phyloP scores from a whole-genome alignment of 176 grass and related monocot genomes.

The Ananas comosus region DNA sequence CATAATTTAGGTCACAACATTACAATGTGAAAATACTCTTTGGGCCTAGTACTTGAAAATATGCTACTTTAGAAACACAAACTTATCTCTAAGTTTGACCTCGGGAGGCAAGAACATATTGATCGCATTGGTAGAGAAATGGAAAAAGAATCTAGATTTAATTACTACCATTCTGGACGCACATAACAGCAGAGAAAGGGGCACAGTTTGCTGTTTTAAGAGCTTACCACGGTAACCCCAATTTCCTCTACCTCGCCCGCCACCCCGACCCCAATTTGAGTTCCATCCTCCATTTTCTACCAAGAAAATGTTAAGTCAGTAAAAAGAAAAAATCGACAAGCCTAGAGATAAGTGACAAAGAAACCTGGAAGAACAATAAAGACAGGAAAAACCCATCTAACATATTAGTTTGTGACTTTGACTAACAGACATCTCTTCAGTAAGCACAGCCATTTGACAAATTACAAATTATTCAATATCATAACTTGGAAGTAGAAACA shows the following conservation, averaged over 20 bases:
- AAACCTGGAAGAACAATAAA: neutral
- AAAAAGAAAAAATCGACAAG: neutral
- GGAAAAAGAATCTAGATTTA: too few relatives aligned
- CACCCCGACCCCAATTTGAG: constrained; percentile 50
- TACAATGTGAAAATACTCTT: too few relatives aligned
- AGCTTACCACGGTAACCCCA: constrained; percentile 62
- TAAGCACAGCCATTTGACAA: neutral
- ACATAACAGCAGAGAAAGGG: neutral
- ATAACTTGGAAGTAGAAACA: constrained; percentile 50
- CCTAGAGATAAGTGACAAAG: neutral
- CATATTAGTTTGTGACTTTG: neutral
- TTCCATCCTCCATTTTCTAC: constrained; percentile 82
- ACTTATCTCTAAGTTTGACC: too few relatives aligned
- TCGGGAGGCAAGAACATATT: too few relatives aligned
- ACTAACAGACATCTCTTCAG: neutral
- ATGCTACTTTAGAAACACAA: too few relatives aligned
- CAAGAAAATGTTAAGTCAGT: constrained; percentile 11
- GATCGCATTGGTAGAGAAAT: too few relatives aligned
- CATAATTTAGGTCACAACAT: too few relatives aligned
- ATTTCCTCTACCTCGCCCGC: constrained; percentile 58
- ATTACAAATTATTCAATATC: neutral
- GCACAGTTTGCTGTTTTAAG: neutral
- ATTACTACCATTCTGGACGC: too few relatives aligned
- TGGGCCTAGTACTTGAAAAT: too few relatives aligned
- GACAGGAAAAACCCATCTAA: neutral